phyloP scores from a whole-genome alignment of 768 basidiomycete species.

The Psilocybe cyanescens region DNA sequence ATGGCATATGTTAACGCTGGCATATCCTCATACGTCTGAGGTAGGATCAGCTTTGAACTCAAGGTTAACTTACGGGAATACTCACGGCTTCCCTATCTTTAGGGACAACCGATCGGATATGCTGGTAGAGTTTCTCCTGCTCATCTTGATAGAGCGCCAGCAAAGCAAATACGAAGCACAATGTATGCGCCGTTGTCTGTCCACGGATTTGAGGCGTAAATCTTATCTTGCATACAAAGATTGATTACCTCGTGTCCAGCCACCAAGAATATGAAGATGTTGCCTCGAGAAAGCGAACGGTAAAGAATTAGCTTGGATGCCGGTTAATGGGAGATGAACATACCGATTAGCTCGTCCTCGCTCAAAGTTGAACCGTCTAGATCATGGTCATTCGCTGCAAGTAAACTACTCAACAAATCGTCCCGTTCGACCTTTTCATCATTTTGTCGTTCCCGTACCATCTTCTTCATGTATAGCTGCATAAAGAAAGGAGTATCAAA shows the following conservation, averaged over 20 bases:
- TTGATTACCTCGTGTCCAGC: conserved; percentile 61
- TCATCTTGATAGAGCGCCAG: conserved; percentile 47
- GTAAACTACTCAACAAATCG: conserved; percentile 55
- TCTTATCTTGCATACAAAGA: conserved; percentile 35
- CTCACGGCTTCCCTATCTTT: conserved; percentile 35
- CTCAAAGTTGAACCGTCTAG: conserved; percentile 34
- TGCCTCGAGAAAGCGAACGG: conserved; percentile 28
- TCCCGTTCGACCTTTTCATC: conserved; percentile 39
- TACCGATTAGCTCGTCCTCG: conserved; percentile 47
- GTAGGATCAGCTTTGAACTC: background rate
- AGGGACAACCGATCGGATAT: conserved; percentile 35
- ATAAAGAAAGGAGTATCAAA: background rate
- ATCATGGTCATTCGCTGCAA: conserved; percentile 52
- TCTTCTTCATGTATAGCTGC: background rate
- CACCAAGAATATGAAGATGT: conserved; percentile 52
- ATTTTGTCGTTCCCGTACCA: background rate
- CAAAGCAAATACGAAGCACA: conserved; percentile 39
- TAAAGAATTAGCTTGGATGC: background rate
- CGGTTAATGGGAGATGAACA: background rate
- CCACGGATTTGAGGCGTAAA: conserved; percentile 39
- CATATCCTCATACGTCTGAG: conserved; percentile 45
- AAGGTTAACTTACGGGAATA: background rate
- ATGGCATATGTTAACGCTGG: conserved; percentile 39
- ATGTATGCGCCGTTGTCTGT: conserved; percentile 40
- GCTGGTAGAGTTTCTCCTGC: conserved; percentile 46